Conservation (phyloP, 768 basidiomycete species). For the Hydnum rufescens region DNA sequence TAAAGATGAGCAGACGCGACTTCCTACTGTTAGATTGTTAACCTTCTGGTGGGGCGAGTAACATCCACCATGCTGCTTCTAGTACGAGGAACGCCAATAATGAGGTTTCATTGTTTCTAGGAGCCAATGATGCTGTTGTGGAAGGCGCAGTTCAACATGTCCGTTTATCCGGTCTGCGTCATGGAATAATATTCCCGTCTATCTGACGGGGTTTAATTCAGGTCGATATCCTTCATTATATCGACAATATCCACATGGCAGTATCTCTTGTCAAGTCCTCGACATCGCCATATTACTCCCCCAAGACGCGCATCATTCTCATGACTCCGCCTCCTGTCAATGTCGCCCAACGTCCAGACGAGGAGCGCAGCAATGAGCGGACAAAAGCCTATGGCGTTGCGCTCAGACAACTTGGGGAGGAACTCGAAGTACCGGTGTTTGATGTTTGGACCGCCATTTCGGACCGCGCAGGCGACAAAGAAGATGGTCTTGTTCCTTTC, state of each 20-base stretch:
- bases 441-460: constrained; percentile 64
- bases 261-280: constrained; percentile 42
- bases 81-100: not conserved
- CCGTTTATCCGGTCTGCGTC: not conserved
- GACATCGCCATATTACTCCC: constrained; percentile 43
- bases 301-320: constrained; percentile 53
- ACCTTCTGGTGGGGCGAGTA: constrained; percentile 65
- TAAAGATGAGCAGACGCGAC: constrained; percentile 25
- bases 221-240: constrained; percentile 38
- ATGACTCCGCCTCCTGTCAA: constrained; percentile 76
- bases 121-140: constrained; percentile 58
- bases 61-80: not conserved
- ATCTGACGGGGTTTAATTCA: too few species aligned
- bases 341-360: constrained; percentile 24
- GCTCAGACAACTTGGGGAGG: constrained; percentile 37
- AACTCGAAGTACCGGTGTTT: constrained; percentile 37
- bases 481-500: constrained; percentile 30
- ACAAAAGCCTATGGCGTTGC: constrained; percentile 54
- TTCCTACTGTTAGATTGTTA: constrained; percentile 48
- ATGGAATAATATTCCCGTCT: not conserved
- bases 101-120: constrained; percentile 7
- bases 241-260: constrained; percentile 40
- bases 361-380: constrained; percentile 41
- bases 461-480: constrained; percentile 45
- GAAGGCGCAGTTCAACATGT: constrained; percentile 53